Percentiles rank a stretch among this genome's conserved stretches.
These are phyloP conservation scores for Abelmoschus esculentus DNA, from an alignment of 345 rosid species.

Conservation along the genomic window DNA sequence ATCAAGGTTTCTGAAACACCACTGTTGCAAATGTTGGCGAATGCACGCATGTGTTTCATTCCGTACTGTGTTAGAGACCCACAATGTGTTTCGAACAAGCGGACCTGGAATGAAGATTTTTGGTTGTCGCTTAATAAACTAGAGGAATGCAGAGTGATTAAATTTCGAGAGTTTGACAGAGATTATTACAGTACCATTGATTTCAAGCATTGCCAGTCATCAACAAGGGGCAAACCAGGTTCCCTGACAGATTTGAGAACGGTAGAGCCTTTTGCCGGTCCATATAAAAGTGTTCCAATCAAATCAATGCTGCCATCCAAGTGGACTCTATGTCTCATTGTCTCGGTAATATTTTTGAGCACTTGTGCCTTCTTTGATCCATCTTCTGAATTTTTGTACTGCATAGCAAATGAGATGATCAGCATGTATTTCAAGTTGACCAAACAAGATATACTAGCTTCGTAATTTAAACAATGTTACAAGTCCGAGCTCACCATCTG, in stretches of 20 bases:
- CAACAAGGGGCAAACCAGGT: conserved; percentile 58
- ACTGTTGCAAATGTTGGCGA: conserved; percentile 76
- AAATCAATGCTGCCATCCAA: conserved; percentile 59
- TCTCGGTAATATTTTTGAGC: conserved; percentile 43
- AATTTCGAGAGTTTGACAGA: neutral
- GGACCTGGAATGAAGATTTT: conserved; percentile 40
- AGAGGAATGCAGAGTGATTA: neutral
- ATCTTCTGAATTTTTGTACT: conserved; percentile 48
- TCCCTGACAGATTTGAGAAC: conserved; percentile 37
- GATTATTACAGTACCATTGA: conserved; percentile 36
- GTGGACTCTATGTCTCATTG: conserved; percentile 44
- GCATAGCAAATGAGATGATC: conserved; percentile 7
- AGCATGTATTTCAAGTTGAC: neutral
- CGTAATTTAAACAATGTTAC: neutral
- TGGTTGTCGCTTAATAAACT: neutral
- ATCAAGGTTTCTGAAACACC: conserved; percentile 36
- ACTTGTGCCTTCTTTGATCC: conserved; percentile 42
- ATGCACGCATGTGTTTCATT: conserved; percentile 92
- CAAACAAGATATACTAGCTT: neutral
- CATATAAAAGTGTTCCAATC: conserved; percentile 55
- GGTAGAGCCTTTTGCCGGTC: conserved; percentile 35
- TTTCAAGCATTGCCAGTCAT: conserved; percentile 82
- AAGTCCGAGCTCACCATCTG: conserved; percentile 39
- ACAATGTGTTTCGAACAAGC: conserved; percentile 60
- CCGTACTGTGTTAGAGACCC: conserved; percentile 87